phyloP scores from a whole-genome alignment of 768 basidiomycete genomes.

The Chalciporus sphaerocephalus region DNA sequence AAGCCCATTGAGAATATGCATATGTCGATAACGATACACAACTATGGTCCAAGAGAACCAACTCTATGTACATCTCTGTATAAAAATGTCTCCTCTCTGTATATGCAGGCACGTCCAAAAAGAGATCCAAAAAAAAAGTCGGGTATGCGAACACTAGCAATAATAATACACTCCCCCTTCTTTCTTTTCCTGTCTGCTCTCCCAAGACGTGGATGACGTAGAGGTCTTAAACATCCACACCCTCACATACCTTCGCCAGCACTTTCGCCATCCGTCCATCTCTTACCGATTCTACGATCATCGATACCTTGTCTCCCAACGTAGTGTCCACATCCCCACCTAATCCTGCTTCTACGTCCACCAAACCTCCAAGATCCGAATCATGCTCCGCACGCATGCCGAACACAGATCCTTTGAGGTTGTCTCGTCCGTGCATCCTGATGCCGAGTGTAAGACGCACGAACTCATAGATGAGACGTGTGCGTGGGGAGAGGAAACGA shows the following conservation, averaged over 20 bases:
- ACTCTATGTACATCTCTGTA: too few relatives aligned
- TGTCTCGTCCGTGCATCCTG: constrained; percentile 76
- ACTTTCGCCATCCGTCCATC: constrained; percentile 63
- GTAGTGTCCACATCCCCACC: constrained; percentile 41
- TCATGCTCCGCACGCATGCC: too few relatives aligned
- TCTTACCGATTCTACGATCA: constrained; percentile 76
- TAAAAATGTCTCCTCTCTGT: too few relatives aligned
- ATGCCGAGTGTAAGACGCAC: constrained; percentile 70
- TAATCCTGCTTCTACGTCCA: constrained; percentile 42
- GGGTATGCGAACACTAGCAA: too few relatives aligned
- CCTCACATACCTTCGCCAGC: constrained; percentile 50
- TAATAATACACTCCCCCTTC: too few relatives aligned
- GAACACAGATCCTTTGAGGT: constrained; percentile 53
- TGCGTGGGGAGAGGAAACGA: constrained; percentile 46
- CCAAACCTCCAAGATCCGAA: constrained; percentile 36
- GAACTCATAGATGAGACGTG: constrained; percentile 72
- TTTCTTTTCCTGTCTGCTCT: too few relatives aligned
- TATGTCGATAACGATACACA: too few relatives aligned
- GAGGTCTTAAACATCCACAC: constrained; percentile 17
- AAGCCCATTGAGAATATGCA: too few relatives aligned
- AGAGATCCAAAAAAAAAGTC: too few relatives aligned
- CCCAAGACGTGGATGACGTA: too few relatives aligned
- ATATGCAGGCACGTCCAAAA: too few relatives aligned
- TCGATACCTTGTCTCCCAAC: constrained; percentile 64
- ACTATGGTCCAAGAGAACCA: too few relatives aligned